Evolutionary conservation across 2,329 filamentous ascomycete genomes (phyloP).

Genomic region (Thermochaetoides dissita): DNA sequence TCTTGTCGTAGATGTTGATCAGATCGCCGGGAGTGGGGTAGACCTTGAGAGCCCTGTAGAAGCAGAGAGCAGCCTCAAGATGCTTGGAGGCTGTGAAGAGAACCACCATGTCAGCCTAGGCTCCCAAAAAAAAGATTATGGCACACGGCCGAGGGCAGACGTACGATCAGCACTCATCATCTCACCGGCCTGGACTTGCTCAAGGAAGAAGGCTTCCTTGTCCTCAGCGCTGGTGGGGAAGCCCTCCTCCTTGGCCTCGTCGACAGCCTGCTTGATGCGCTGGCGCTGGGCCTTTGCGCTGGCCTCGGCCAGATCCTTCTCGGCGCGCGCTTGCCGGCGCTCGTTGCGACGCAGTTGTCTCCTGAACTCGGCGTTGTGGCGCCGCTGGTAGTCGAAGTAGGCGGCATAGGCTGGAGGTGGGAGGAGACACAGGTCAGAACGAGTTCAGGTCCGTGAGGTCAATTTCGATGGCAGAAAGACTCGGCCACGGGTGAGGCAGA

Average conservation of each 20-base stretch:
- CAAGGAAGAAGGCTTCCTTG: constrained; percentile 93
- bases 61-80: constrained; percentile 79
- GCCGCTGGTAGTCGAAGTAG: constrained; percentile 56
- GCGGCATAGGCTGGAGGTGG: constrained; percentile 41
- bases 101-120: neutral
- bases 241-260: constrained; percentile 75
- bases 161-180: constrained; percentile 67
- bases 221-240: constrained; percentile 85
- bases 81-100: constrained; percentile 42
- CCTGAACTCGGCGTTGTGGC: constrained; percentile 50
- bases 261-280: constrained; percentile 60
- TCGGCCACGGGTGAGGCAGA: neutral
- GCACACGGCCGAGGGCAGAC: constrained; percentile 18
- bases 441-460: too few species aligned
- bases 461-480: too few species aligned
- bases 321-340: constrained; percentile 54
- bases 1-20: constrained; percentile 97
- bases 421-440: neutral
- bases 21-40: constrained; percentile 88
- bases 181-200: constrained; percentile 84
- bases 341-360: constrained; percentile 60
- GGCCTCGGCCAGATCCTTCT: constrained; percentile 58
- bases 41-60: constrained; percentile 98
- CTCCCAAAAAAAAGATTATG: neutral
- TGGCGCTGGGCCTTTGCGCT: constrained; percentile 54